These are phyloP conservation scores for Skeletonema potamos DNA, from an alignment of 108 stramenopile genomes.

Conservation along the genomic window DNA sequence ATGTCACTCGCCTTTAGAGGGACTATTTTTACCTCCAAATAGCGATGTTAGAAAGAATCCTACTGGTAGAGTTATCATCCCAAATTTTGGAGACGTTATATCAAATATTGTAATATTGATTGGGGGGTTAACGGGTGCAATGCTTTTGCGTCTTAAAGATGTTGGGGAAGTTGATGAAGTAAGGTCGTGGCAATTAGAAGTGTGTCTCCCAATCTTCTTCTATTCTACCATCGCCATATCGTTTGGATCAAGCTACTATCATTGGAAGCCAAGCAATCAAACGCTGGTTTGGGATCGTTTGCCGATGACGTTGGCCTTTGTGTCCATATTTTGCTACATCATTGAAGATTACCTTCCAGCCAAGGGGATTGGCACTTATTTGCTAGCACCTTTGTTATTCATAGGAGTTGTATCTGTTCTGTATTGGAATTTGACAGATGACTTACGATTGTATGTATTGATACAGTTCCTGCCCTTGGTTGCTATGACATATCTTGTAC, in stretches of 20 bases:
- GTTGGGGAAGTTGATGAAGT: background rate
- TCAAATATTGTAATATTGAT: slow-evolving; percentile 21
- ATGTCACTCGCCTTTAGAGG: background rate
- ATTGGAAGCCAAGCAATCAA: slow-evolving; percentile 27
- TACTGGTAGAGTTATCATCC: slow-evolving; percentile 3
- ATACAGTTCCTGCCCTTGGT: slow-evolving; percentile 15
- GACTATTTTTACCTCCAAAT: slow-evolving; percentile 12
- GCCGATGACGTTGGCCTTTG: slow-evolving; percentile 33
- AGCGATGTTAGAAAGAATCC: background rate
- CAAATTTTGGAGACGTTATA: slow-evolving; percentile 18
- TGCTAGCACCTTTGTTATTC: slow-evolving; percentile 12
- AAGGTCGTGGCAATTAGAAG: slow-evolving; percentile 3
- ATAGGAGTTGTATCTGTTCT: slow-evolving; percentile 14
- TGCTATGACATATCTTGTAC: slow-evolving; percentile 6
- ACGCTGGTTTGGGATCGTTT: slow-evolving; percentile 38
- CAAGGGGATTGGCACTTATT: slow-evolving; percentile 3
- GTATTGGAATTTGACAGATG: slow-evolving; percentile 30
- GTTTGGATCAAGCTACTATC: slow-evolving; percentile 30
- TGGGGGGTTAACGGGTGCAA: slow-evolving; percentile 14
- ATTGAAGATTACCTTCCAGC: slow-evolving; percentile 11
- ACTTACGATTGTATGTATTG: slow-evolving; percentile 25
- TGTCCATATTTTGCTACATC: slow-evolving; percentile 16
- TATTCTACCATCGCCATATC: slow-evolving; percentile 21
- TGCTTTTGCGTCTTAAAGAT: background rate
- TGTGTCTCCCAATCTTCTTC: slow-evolving; percentile 29